A percentile compares a stretch with the other conserved stretches of the same genome.
phyloP scores from a whole-genome alignment of 1,139 yeast genomes.

The Debaryomyces fabryi region DNA sequence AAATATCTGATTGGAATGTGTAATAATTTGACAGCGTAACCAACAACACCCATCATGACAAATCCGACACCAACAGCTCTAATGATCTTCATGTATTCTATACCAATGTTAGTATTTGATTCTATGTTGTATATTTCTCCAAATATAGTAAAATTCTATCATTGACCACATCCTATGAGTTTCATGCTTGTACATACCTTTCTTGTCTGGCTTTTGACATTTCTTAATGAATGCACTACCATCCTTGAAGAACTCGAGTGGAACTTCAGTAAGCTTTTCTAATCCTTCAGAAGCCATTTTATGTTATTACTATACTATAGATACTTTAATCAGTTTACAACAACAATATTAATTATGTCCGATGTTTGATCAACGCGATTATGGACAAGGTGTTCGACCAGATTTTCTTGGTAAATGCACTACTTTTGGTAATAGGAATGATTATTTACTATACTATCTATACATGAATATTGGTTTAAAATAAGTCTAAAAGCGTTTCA shows the following conservation, averaged over 20 bases:
- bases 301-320: background rate
- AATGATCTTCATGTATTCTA: slow-evolving; percentile 83
- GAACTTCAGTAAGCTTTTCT: slow-evolving; percentile 86
- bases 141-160: background rate
- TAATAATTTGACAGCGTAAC: slow-evolving; percentile 89
- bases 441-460: background rate
- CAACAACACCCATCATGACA: slow-evolving; percentile 96
- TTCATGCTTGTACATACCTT: slow-evolving; percentile 50
- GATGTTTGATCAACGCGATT: slow-evolving; percentile 9
- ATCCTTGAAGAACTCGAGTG: slow-evolving; percentile 87
- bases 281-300: slow-evolving; percentile 62
- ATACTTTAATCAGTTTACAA: background rate
- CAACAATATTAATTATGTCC: background rate
- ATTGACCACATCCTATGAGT: background rate
- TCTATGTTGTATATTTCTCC: background rate
- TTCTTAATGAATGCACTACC: slow-evolving; percentile 86
- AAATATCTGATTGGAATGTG: slow-evolving; percentile 97
- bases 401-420: slow-evolving; percentile 4
- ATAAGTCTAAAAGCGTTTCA: slow-evolving; percentile 37
- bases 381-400: slow-evolving; percentile 8
- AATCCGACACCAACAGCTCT: slow-evolving; percentile 98
- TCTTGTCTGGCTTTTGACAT: slow-evolving; percentile 90
- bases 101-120: slow-evolving; percentile 27
- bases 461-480: slow-evolving; percentile 15
- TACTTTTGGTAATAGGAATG: background rate